Conservation (phyloP, 352 stramenopile genomes). For the Halophytophthora batemanensis region DNA sequence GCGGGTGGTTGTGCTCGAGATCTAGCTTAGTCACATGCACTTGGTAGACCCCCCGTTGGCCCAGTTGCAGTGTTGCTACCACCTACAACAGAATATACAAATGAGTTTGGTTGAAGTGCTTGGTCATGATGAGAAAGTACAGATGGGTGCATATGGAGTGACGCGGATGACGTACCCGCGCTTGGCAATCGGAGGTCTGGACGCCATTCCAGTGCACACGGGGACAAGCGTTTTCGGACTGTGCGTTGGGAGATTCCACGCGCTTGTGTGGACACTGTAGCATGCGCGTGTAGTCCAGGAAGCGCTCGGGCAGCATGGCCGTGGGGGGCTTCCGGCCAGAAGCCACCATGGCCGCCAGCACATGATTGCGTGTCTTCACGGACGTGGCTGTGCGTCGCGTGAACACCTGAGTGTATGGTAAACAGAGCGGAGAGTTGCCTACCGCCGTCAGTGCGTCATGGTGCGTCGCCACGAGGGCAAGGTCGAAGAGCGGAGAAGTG, state of each 20-base stretch:
- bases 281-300: slow-evolving; percentile 30
- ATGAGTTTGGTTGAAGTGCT: background rate
- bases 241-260: background rate
- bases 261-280: slow-evolving; percentile 26
- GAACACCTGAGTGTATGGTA: slow-evolving; percentile 14
- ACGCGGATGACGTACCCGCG: slow-evolving; percentile 12
- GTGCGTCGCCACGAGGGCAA: background rate
- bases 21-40: slow-evolving; percentile 25
- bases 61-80: slow-evolving; percentile 26
- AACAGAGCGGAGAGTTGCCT: background rate
- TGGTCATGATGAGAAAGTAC: background rate
- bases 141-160: background rate
- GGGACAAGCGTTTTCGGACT: background rate
- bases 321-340: slow-evolving; percentile 6
- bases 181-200: slow-evolving; percentile 26
- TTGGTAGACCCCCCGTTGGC: slow-evolving; percentile 17
- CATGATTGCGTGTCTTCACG: slow-evolving; percentile 33
- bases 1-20: slow-evolving; percentile 29
- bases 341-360: slow-evolving; percentile 17
- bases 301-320: slow-evolving; percentile 22
- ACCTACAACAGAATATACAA: slow-evolving; percentile 15
- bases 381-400: slow-evolving; percentile 22
- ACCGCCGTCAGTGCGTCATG: background rate
- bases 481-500: background rate
- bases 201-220: slow-evolving; percentile 21